Base-by-base conservation (phyloP, 306 rosid genomes). In the Citrullus mucosospermus region DNA sequence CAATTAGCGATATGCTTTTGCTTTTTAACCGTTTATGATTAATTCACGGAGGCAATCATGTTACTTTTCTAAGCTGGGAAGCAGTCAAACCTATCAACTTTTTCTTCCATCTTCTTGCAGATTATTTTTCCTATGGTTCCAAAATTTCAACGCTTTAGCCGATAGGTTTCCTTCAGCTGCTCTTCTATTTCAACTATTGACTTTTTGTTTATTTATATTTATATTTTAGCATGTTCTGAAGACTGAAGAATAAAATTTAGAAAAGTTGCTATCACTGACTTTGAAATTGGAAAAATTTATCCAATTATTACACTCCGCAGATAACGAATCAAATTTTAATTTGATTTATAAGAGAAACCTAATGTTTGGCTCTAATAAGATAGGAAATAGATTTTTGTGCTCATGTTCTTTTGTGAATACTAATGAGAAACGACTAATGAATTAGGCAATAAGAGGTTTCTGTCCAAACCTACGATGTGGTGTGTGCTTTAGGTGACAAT, bases 1-100 rank as follows among this genome's bases (percentile, higher is more conserved):
- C 34, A 73, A 50, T 73, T 53, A 57, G 44, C 61, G 28, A 8
- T 50, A 14, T 50, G 77, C 60, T 72, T 72, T 72, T 72, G 41
- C 77, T 50, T 72, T 51, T 50, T 72, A 25, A 48, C 60, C 60
- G 36, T 51, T 28, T 73, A 28, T 50, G 60, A 30, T 50, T 51
- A 16, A 73, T 73, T 73, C 77, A 51, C 60, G 77, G 77, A 73
- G 60, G 30, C 28, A 51, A 14, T 73, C 77, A 16, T 50, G 41
- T 73, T 51, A 78, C 38, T 41, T 39, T 78, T 58, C 72, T 38
- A 44, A 48, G 69, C 71, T 11, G 63, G 59, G 80, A 71, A 71
- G 43, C 76, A 34, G 81, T 78, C 82, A 82, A 79, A 32, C 32
- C 7, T 53, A 5, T n/a, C 53, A 30, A 22, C 69, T 61, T 63